Conservation (phyloP, 2,329 filamentous ascomycete species). For the Huntiella omanensis region DNA sequence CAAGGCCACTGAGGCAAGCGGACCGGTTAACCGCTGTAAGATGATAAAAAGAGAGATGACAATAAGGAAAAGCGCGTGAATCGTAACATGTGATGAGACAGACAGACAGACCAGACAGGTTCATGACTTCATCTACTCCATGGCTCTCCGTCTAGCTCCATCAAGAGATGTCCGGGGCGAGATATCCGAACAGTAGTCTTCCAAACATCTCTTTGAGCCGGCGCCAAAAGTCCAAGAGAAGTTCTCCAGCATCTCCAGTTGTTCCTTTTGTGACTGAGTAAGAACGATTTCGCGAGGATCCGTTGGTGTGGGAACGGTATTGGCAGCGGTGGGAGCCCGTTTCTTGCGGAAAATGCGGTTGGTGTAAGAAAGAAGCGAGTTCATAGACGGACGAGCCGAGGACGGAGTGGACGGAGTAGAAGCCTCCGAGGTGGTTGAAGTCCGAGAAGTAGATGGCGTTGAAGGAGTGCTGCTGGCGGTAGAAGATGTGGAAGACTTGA, state of each 20-base stretch:
- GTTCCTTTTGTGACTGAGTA: slow-evolving; percentile 25
- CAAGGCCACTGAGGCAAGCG: background rate
- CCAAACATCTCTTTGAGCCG: slow-evolving; percentile 9
- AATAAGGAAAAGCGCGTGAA: background rate
- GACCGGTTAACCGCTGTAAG: background rate
- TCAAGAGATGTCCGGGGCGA: slow-evolving; percentile 11
- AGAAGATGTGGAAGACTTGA: slow-evolving; percentile 6
- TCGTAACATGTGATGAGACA: background rate
- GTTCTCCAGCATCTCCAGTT: slow-evolving; percentile 27
- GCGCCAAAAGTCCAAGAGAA: slow-evolving; percentile 29
- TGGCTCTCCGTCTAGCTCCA: background rate
- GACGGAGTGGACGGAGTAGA: background rate
- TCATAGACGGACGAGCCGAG: slow-evolving; percentile 3
- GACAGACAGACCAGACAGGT: background rate
- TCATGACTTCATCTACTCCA: background rate
- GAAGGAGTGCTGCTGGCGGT: slow-evolving; percentile 1
- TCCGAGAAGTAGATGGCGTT: slow-evolving; percentile 1
- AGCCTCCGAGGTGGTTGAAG: background rate
- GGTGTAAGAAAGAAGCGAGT: slow-evolving; percentile 3
- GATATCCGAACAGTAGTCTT: slow-evolving; percentile 7
- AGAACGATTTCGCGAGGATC: slow-evolving; percentile 28
- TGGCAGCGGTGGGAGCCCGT: background rate
- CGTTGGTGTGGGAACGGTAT: too few species aligned
- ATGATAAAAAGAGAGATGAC: background rate
- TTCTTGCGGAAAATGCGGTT: slow-evolving; percentile 7